Evolutionary conservation across 768 basidiomycete genomes (phyloP), one percentile per base, ranked within the genome.

Genomic region (Leccinum uliginosum): DNA sequence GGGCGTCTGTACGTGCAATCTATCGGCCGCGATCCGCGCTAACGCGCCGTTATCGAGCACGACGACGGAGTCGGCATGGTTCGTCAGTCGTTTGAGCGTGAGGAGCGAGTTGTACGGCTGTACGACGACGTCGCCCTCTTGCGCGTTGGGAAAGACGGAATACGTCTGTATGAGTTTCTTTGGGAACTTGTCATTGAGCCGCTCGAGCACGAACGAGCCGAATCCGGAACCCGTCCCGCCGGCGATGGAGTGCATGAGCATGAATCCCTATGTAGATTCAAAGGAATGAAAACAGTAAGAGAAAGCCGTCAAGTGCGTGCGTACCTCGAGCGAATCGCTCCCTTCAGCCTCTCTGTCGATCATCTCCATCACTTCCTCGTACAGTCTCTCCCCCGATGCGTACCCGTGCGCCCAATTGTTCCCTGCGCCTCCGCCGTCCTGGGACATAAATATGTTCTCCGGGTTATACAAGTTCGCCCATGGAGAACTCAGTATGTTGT

Each of bases 101-200:
- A 98, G 78, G 50, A 99, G 72, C 1, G 93, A 93, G 71, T 99
- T 99, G 74, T 99, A 99, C 5, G 97, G 97, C 67, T 98, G 97
- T 6, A 99, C 97, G 52, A 99, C 95, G 55, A 99, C 95, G 63
- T 98, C 97, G 34, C 91, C 87, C 63, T 96, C 94, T 61, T 90
- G 84, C 11, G 88, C 84, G 63, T 96, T 93, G 2, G 97, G 97
- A 63, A 99, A 99, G 55, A 99, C 96, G 45, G 95, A 98, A 73
- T 99, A 98, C 6, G 97, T 99, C 69, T 99, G 97, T 46, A 98
- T 95, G 56, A 98, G 83, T 73, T 99, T 99, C 78, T 99, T 99
- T 0, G 97, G 97, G 69, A 98, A 99, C 67, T 89, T 91, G 75
- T 99, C 97, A 73, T 95, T 96, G 44, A 98, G 76, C 26, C 97